phyloP scores from a whole-genome alignment of 2,329 filamentous ascomycete genomes.

The Fusarium metavorans region DNA sequence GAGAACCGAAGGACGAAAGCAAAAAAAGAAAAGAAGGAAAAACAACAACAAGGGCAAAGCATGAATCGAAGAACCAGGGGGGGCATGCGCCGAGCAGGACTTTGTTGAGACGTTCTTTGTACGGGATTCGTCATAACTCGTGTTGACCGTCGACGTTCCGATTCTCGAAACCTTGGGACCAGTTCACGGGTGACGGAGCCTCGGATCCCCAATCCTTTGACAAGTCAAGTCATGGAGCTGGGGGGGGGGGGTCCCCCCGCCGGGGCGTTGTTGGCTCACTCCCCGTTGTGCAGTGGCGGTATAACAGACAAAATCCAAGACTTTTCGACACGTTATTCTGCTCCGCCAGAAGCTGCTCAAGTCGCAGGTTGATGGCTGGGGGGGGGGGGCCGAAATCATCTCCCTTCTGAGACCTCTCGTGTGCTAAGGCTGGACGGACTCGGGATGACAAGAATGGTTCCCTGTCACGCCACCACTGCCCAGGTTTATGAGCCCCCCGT shows the following conservation, averaged over 20 bases:
- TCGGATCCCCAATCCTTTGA: neutral
- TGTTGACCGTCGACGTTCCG: neutral
- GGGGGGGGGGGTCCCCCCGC: neutral
- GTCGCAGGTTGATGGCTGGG: neutral
- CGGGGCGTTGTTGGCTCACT: neutral
- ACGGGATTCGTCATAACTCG: neutral
- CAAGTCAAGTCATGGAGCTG: neutral
- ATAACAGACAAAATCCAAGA: neutral
- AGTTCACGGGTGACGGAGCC: neutral
- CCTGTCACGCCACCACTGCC: neutral
- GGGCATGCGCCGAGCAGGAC: neutral
- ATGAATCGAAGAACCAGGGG: neutral
- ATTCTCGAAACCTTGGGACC: neutral
- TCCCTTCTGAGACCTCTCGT: neutral
- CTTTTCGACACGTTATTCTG: neutral
- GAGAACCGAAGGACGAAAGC: constrained; percentile 2
- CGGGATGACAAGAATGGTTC: neutral
- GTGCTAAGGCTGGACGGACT: neutral
- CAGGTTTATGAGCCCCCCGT: neutral
- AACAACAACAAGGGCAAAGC: neutral
- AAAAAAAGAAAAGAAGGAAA: neutral
- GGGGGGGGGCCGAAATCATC: neutral
- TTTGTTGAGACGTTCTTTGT: neutral
- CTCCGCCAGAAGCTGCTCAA: neutral
- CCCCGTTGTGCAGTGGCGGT: neutral